Evolutionary conservation across 768 basidiomycete genomes (phyloP), one percentile per base, ranked within the genome.

Genomic region (Boletales sp.): DNA sequence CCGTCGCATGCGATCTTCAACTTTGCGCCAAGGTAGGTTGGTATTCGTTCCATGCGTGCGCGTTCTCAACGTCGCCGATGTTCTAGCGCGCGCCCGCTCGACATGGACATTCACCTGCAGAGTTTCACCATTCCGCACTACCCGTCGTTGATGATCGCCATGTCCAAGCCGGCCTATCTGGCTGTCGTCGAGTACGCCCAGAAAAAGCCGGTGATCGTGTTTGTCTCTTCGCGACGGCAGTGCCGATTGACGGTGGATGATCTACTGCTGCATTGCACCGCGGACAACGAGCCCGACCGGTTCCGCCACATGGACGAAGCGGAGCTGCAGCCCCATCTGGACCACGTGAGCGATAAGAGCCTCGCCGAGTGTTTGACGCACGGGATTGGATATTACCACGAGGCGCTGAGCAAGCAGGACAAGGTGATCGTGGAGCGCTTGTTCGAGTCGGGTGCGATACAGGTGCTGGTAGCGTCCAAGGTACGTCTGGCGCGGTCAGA

Each of bases 121-220:
- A 93, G 90, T 37, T 99, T 97, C 75, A 82, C 81, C 24, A 90
- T 94, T 40, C 91, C 94, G n/a, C 97, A 98, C 63, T 97, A 95
- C 82, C 94, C 97, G 0, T 97, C 94, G 0, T 75, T 99, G 37
- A 98, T 99, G 95, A 92, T 98, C 52, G 81, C 94, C 40, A 98
- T 99, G 97, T 94, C 94, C 9, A 98, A 98, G 65, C 97, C 97
- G 0, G 90, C 95, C 0, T 98, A 97, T 66, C 81, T 98, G 8
- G 86, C 94, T 29, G 87, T 97, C 52, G 73, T 84, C 39, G 95
- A 99, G 63, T 85, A 93, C 56, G 86, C 97, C 0, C 79, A 84
- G 0, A 77, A 81, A 5, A 90, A 89, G 59, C 94, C 94, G 0
- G 90, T 93, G 54, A 87, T 98, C 59, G 72, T 90, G 54, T 98